These are phyloP conservation scores for Phoenix dactylifera DNA, from an alignment of 176 grass and related monocot species.

Conservation along the genomic window DNA sequence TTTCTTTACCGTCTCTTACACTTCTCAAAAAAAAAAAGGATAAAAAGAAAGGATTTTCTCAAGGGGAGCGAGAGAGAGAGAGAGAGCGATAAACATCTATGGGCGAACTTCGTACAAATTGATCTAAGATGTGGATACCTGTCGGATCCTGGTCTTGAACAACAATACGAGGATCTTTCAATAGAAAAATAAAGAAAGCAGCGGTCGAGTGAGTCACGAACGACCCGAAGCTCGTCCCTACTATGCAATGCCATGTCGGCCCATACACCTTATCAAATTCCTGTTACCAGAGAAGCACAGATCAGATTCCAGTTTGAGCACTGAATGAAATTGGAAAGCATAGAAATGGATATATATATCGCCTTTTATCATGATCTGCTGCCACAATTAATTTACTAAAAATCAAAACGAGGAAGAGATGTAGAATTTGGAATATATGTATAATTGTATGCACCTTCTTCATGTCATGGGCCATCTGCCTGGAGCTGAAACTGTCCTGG, in stretches of 20 bases:
- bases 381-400: too few relatives aligned
- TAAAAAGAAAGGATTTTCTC: too few relatives aligned
- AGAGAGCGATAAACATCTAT: too few relatives aligned
- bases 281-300: constrained; percentile 8
- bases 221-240: constrained; percentile 63
- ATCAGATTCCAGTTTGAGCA: too few relatives aligned
- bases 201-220: constrained; percentile 43
- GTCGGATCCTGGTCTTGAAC: constrained; percentile 67
- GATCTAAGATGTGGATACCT: constrained; percentile 27
- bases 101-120: too few relatives aligned
- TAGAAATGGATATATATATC: too few relatives aligned
- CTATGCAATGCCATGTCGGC: constrained; percentile 72
- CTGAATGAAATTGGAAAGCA: background rate
- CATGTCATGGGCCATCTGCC: constrained; percentile 72
- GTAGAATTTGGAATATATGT: background rate
- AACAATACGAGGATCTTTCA: constrained; percentile 76
- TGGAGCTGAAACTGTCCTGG: constrained; percentile 60
- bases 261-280: constrained; percentile 78
- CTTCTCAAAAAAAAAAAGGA: too few relatives aligned
- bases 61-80: too few relatives aligned
- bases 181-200: constrained; percentile 87
- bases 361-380: too few relatives aligned
- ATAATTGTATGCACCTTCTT: constrained; percentile 60
- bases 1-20: too few relatives aligned
- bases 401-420: background rate